Evolutionary conservation across 2,329 filamentous ascomycete species (phyloP), one percentile per base, ranked within the genome.

Genomic region (Metarhizium sp.): DNA sequence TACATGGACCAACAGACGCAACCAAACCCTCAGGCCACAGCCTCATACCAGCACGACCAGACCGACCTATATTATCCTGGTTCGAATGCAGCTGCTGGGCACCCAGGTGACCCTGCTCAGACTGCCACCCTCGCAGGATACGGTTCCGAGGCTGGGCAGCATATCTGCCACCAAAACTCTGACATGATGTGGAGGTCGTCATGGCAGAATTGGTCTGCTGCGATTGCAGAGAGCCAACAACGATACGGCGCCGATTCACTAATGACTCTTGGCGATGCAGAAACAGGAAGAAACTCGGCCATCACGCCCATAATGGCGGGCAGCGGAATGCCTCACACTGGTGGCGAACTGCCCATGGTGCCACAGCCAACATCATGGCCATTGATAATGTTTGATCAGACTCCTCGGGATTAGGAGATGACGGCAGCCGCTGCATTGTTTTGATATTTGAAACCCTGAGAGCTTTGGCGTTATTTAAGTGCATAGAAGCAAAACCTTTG

Each of bases 191-290:
- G 66, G 69, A 71, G 69, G 7, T 80, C 75, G 57, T 71, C 76
- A 0, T 82, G 78, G 78, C 73, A 78, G 16, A 75, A 80, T 65
- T 82, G 79, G 79, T 76, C 77, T 8, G 71, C 73, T 0, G 76
- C 77, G 53, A 75, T 81, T 32, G 71, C 74, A 38, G 74, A 78
- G 59, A 75, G 66, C 38, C 75, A 78, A 56, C 75, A 78, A 48
- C 71, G 75, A 29, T 79, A 75, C 63, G 75, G 74, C 57, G 77
- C 77, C 32, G 75, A 70, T 49, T 73, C 77, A 14, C 66, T 80
- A 13, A 66, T 81, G 59, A 76, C 73, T 1, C 67, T 80, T 3
- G 76, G 75, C 2, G 67, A 66, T 18, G 67, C 53, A 18, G 40
- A 46, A 14, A 25, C 20, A 13, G 32, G 51, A 4, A 42, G 53